Conservation (phyloP, 352 stramenopile species). For the Phytophthora palmivora region DNA sequence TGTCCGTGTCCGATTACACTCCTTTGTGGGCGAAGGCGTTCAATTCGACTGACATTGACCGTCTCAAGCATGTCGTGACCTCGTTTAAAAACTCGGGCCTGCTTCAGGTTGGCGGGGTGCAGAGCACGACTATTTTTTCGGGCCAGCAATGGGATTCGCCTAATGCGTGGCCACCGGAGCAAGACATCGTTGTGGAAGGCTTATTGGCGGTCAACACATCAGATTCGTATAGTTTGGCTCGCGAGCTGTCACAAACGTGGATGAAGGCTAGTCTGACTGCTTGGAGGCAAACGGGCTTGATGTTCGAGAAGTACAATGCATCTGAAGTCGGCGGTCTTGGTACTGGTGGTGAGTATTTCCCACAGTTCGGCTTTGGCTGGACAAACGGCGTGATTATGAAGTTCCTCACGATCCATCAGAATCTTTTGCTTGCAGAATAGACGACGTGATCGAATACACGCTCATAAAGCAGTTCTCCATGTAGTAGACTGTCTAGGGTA, state of each 20-base stretch:
- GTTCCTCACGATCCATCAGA: constrained; percentile 82
- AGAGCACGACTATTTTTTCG: constrained; percentile 73
- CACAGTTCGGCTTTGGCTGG: constrained; percentile 90
- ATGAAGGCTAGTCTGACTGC: constrained; percentile 64
- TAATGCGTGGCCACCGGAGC: constrained; percentile 87
- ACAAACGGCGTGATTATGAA: constrained; percentile 90
- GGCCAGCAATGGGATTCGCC: constrained; percentile 90
- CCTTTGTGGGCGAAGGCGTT: constrained; percentile 83
- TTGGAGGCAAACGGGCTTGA: constrained; percentile 75
- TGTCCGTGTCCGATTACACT: constrained; percentile 75
- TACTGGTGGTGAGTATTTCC: constrained; percentile 88
- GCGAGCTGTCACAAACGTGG: constrained; percentile 66
- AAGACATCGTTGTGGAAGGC: constrained; percentile 85
- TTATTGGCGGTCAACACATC: constrained; percentile 60
- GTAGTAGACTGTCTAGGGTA: constrained; percentile 3
- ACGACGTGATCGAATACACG: neutral
- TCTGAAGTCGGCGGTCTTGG: constrained; percentile 67
- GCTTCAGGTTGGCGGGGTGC: constrained; percentile 67
- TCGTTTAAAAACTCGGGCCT: constrained; percentile 67
- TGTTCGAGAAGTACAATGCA: constrained; percentile 93
- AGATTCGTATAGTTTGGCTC: constrained; percentile 59
- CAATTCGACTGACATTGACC: constrained; percentile 49
- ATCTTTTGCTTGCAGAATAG: constrained; percentile 54
- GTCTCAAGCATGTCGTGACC: constrained; percentile 50
- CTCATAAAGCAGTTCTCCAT: too few relatives aligned